Evolutionary conservation across 1,284 basidiomycete species (phyloP).

Genomic region (Porogramme epimiltina): DNA sequence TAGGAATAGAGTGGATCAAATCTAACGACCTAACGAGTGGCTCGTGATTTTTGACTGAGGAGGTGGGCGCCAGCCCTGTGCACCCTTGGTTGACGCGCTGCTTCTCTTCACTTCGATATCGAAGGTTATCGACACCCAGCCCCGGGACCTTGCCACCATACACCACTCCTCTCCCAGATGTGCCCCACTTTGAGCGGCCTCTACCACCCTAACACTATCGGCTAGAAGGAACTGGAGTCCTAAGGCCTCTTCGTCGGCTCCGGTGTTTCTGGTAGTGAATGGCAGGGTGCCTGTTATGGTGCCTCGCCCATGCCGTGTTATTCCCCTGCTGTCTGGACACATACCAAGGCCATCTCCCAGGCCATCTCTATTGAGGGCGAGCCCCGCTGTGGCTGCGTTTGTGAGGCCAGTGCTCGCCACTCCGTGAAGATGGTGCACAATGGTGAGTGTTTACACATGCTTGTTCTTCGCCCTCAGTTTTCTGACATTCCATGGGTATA

Average conservation of each 20-base stretch:
- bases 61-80: too few relatives aligned
- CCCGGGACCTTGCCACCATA: too few relatives aligned
- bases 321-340: conserved; percentile 90
- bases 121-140: too few relatives aligned
- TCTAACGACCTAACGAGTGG: too few relatives aligned
- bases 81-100: too few relatives aligned
- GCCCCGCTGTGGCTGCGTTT: conserved; percentile 99
- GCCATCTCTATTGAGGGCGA: conserved; percentile 96
- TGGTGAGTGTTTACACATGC: conserved; percentile 51
- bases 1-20: too few relatives aligned
- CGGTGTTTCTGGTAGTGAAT: conserved; percentile 99
- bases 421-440: conserved; percentile 99
- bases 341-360: conserved; percentile 99
- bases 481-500: conserved; percentile 8
- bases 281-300: conserved; percentile 95
- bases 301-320: conserved; percentile 99
- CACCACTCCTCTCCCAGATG: too few relatives aligned
- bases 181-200: too few relatives aligned
- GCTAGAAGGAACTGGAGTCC: conserved; percentile 90
- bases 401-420: conserved; percentile 91
- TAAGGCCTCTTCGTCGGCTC: conserved; percentile 98
- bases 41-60: too few relatives aligned
- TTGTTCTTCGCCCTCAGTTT: conserved; percentile 7
- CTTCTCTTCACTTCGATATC: too few relatives aligned
- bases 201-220: too few relatives aligned